Conservation (phyloP, 1,284 basidiomycete genomes). For the Agroathelia rolfsii region DNA sequence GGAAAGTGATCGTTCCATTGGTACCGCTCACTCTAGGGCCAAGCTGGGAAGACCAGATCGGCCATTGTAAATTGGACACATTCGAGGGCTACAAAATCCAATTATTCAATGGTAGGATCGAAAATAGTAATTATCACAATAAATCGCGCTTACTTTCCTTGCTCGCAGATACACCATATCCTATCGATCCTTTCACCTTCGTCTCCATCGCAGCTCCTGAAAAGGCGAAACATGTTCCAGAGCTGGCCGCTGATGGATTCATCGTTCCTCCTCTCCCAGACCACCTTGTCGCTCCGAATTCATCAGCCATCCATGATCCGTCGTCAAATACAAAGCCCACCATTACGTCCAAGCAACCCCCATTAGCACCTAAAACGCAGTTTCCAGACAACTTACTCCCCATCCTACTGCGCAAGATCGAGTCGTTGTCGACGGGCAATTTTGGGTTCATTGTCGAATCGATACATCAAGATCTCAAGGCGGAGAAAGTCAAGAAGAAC, state of each 20-base stretch:
- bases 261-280: slow-evolving; percentile 31
- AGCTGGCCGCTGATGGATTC: slow-evolving; percentile 17
- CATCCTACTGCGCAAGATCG: slow-evolving; percentile 48
- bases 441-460: slow-evolving; percentile 61
- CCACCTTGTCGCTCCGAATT: slow-evolving; percentile 12
- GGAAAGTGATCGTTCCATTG: slow-evolving; percentile 65
- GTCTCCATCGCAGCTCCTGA: slow-evolving; percentile 32
- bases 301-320: slow-evolving; percentile 9
- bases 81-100: slow-evolving; percentile 66
- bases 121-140: slow-evolving; percentile 1
- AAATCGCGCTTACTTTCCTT: slow-evolving; percentile 4
- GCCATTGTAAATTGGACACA: slow-evolving; percentile 48
- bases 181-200: slow-evolving; percentile 72
- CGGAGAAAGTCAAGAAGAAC: slow-evolving; percentile 67
- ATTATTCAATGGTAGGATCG: slow-evolving; percentile 61
- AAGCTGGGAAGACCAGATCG: slow-evolving; percentile 58
- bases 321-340: slow-evolving; percentile 10
- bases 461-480: slow-evolving; percentile 56
- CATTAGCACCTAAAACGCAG: slow-evolving; percentile 36
- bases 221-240: slow-evolving; percentile 2
- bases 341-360: slow-evolving; percentile 18
- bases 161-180: slow-evolving; percentile 60
- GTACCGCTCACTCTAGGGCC: slow-evolving; percentile 73
- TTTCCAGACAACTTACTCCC: slow-evolving; percentile 62
- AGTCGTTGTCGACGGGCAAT: slow-evolving; percentile 42